phyloP scores from a whole-genome alignment of 768 basidiomycete species.

The Tricholoma matsutake region DNA sequence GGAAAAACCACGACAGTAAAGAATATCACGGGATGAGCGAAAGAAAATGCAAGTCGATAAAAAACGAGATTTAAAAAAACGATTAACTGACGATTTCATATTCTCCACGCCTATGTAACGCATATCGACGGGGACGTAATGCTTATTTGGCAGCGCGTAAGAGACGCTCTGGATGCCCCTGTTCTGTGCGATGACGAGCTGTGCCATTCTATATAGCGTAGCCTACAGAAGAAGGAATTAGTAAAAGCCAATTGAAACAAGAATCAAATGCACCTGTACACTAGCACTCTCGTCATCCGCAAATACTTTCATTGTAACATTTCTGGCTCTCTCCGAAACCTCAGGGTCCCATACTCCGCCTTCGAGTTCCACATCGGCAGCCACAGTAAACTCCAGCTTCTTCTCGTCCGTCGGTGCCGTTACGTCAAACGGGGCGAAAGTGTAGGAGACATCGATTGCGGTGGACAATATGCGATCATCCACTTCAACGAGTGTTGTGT shows the following conservation, averaged over 20 bases:
- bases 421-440: constrained; percentile 50
- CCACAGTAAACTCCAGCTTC: constrained; percentile 48
- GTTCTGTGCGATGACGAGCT: constrained; percentile 68
- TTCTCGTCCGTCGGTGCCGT: constrained; percentile 46
- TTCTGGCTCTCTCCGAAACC: constrained; percentile 52
- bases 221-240: constrained; percentile 48
- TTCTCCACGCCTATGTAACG: constrained; percentile 70
- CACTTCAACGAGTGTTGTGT: constrained; percentile 83
- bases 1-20: neutral
- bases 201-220: constrained; percentile 87
- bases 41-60: neutral
- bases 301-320: constrained; percentile 75
- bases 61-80: neutral
- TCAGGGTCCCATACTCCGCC: constrained; percentile 60
- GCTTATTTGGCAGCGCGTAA: constrained; percentile 89
- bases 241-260: neutral
- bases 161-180: constrained; percentile 52
- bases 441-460: constrained; percentile 74
- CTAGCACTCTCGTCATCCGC: constrained; percentile 87
- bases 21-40: neutral
- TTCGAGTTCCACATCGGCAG: constrained; percentile 30
- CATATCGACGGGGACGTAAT: constrained; percentile 90
- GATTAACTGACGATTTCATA: constrained; percentile 48
- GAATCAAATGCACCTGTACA: constrained; percentile 63
- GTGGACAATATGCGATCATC: constrained; percentile 91